These are phyloP conservation scores for Setaria viridis DNA, from an alignment of 202 grass and related monocot species.

Conservation along the genomic window DNA sequence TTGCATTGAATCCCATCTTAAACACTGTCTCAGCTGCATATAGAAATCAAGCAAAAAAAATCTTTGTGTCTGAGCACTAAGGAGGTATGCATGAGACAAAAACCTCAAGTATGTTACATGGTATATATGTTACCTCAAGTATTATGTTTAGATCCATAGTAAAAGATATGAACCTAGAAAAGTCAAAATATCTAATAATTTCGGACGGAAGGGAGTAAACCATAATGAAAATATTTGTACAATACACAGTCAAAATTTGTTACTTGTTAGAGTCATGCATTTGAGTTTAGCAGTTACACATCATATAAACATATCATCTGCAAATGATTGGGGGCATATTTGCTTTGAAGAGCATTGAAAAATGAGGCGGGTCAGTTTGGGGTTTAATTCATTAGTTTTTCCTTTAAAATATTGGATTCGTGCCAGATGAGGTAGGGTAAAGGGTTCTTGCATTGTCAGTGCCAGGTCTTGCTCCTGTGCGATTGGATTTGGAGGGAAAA, in stretches of 20 bases:
- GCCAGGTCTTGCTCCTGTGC: neutral
- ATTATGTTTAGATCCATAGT: too few species aligned
- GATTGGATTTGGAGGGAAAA: neutral
- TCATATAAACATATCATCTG: neutral
- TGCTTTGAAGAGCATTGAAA: neutral
- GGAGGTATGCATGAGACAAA: too few species aligned
- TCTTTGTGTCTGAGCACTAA: neutral
- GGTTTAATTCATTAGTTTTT: slow-evolving; percentile 16
- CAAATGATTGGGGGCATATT: slow-evolving; percentile 6
- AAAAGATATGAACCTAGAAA: too few species aligned
- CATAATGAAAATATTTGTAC: neutral
- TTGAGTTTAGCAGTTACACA: neutral
- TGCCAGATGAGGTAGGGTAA: neutral
- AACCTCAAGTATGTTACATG: neutral
- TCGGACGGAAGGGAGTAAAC: neutral
- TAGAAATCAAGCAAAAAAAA: neutral
- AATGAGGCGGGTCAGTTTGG: neutral
- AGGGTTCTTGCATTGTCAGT: neutral
- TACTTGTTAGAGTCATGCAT: neutral
- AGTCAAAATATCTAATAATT: too few species aligned
- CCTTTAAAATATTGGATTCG: neutral
- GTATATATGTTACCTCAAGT: neutral
- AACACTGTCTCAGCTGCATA: neutral
- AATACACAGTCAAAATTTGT: neutral
- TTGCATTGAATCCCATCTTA: neutral